Conservation (phyloP, 345 rosid species). For the Angophora floribunda region DNA sequence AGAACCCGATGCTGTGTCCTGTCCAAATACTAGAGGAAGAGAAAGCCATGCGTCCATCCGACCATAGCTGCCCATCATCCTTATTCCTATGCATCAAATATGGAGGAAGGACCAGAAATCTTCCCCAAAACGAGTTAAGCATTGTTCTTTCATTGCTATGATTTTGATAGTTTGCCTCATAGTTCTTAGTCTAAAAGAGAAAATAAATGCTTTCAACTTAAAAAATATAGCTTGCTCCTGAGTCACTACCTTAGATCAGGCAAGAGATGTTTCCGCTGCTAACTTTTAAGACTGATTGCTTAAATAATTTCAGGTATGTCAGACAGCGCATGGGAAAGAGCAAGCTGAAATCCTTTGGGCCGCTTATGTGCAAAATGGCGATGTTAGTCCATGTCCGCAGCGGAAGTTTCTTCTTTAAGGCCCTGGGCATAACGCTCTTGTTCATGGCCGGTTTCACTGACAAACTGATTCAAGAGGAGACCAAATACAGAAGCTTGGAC, state of each 20-base stretch:
- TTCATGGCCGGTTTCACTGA: slow-evolving; percentile 60
- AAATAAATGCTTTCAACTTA: neutral
- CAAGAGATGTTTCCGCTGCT: neutral
- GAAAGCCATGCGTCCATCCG: slow-evolving; percentile 47
- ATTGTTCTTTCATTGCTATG: neutral
- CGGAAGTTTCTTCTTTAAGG: slow-evolving; percentile 67
- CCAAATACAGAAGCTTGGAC: slow-evolving; percentile 33
- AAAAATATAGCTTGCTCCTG: neutral
- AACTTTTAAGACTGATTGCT: neutral
- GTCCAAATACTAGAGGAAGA: slow-evolving; percentile 52
- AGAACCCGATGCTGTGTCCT: slow-evolving; percentile 44
- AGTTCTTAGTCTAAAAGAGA: neutral
- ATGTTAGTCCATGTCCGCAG: slow-evolving; percentile 30
- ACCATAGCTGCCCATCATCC: slow-evolving; percentile 42
- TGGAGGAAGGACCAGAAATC: slow-evolving; percentile 58
- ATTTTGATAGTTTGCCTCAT: neutral
- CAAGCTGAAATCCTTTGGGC: slow-evolving; percentile 56
- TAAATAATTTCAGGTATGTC: slow-evolving; percentile 29
- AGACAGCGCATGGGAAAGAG: slow-evolving; percentile 62
- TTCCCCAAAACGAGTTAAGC: slow-evolving; percentile 50
- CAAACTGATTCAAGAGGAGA: slow-evolving; percentile 38
- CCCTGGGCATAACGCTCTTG: slow-evolving; percentile 45
- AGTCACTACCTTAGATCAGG: neutral
- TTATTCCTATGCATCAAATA: slow-evolving; percentile 55
- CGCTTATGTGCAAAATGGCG: slow-evolving; percentile 39